Evolutionary conservation across 1,284 basidiomycete genomes (phyloP).

Genomic region (Vanrija sp.): DNA sequence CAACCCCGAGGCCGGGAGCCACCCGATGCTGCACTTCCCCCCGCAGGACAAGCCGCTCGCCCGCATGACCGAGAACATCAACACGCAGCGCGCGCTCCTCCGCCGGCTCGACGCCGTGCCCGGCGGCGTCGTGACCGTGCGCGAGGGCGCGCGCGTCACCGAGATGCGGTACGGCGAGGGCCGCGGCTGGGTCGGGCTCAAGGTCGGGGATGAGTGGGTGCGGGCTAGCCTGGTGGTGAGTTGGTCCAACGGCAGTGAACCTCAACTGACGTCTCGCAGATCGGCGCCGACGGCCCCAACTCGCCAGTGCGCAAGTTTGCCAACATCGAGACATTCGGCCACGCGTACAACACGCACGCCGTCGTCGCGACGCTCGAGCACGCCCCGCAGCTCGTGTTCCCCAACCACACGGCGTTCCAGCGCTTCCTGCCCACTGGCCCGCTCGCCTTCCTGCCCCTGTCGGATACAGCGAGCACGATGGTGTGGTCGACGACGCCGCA

Average conservation of each 20-base stretch:
- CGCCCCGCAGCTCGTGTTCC: constrained; percentile 52
- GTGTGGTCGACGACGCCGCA: constrained; percentile 90
- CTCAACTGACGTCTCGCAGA: constrained; percentile 50
- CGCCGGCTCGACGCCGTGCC: constrained; percentile 44
- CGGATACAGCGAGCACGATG: constrained; percentile 72
- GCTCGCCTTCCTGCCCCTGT: constrained; percentile 83
- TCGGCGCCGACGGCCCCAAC: constrained; percentile 93
- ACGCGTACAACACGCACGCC: constrained; percentile 85
- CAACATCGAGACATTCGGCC: constrained; percentile 81
- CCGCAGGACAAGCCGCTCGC: constrained; percentile 57
- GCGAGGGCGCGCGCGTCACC: constrained; percentile 34
- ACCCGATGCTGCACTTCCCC: constrained; percentile 43
- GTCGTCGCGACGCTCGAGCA: constrained; percentile 85
- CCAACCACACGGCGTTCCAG: constrained; percentile 84
- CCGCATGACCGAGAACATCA: constrained; percentile 80
- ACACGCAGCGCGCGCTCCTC: constrained; percentile 77
- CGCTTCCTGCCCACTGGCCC: constrained; percentile 94
- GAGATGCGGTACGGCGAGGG: constrained; percentile 42
- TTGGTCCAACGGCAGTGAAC: background rate
- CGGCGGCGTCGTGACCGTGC: constrained; percentile 30
- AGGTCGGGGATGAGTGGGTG: constrained; percentile 42
- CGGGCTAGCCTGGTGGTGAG: constrained; percentile 41
- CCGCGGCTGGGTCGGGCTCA: constrained; percentile 42
- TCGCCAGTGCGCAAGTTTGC: constrained; percentile 89
- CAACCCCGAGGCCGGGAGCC: constrained; percentile 49